Evolutionary conservation across 495 filamentous ascomycete species (phyloP).

Genomic region (Hypoxylon fragiforme): DNA sequence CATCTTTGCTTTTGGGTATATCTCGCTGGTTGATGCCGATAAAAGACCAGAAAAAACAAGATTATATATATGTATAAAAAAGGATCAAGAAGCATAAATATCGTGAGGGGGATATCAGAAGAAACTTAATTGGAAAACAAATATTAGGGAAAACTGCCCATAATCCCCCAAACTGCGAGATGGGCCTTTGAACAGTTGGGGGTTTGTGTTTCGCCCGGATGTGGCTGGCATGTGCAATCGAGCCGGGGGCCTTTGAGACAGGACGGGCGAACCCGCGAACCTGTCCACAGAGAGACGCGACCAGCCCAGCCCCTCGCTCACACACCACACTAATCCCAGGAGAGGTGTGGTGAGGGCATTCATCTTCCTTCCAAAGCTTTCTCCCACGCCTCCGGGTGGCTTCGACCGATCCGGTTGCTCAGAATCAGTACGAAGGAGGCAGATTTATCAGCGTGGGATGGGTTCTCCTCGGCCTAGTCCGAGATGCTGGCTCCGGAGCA

Average conservation of each 20-base stretch:
- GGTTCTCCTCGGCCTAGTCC: slow-evolving; percentile 56
- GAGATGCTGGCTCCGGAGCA: slow-evolving; percentile 59
- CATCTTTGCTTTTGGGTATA: too few relatives aligned
- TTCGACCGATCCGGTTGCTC: slow-evolving; percentile 11
- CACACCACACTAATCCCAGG: slow-evolving; percentile 5
- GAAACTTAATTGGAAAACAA: too few relatives aligned
- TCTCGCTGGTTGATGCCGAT: background rate
- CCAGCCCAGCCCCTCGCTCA: slow-evolving; percentile 51
- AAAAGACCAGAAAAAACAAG: background rate
- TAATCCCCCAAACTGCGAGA: slow-evolving; percentile 21
- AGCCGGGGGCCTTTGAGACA: slow-evolving; percentile 43
- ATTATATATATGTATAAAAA: background rate
- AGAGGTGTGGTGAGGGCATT: slow-evolving; percentile 16
- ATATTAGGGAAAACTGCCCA: slow-evolving; percentile 18
- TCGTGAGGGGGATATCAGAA: too few relatives aligned
- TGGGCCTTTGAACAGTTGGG: slow-evolving; percentile 1
- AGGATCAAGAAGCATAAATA: too few relatives aligned
- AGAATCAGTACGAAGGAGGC: slow-evolving; percentile 22
- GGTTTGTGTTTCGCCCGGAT: slow-evolving; percentile 22
- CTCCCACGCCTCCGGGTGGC: slow-evolving; percentile 36
- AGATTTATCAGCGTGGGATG: slow-evolving; percentile 34
- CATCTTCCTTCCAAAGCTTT: slow-evolving; percentile 30
- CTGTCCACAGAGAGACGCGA: slow-evolving; percentile 50
- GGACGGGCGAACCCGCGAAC: slow-evolving; percentile 41
- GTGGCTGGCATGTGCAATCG: slow-evolving; percentile 27